Evolutionary conservation across 164 flowering plant species (phyloP).

Genomic region (Tetrastigma voinierianum): DNA sequence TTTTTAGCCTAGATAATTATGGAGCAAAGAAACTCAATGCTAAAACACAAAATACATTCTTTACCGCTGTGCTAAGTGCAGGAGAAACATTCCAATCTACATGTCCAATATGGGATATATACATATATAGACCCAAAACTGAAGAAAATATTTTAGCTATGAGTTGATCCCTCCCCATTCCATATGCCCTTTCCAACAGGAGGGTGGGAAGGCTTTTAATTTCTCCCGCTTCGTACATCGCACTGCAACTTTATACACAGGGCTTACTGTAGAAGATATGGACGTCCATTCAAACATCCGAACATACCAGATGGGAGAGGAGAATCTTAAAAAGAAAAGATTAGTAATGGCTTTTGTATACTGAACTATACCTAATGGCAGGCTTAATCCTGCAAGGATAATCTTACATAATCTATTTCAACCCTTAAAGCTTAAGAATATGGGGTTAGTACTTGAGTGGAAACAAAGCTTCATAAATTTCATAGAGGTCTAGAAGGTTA

Average conservation of each 20-base stretch:
- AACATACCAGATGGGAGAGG: constrained; percentile 3
- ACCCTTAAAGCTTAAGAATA: constrained; percentile 3
- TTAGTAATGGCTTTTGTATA: not conserved
- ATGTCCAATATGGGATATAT: too few species aligned
- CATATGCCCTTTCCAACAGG: constrained; percentile 16
- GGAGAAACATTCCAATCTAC: too few species aligned
- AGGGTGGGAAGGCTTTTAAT: not conserved
- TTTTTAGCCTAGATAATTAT: too few species aligned
- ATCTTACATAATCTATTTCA: constrained; percentile 15
- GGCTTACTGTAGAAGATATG: constrained; percentile 12
- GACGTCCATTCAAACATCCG: constrained; percentile 8
- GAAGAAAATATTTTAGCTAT: too few species aligned
- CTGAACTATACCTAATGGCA: too few species aligned
- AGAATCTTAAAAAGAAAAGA: not conserved
- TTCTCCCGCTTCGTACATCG: constrained; percentile 7
- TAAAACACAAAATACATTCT: too few species aligned
- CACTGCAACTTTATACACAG: constrained; percentile 7
- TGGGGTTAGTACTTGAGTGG: constrained; percentile 3
- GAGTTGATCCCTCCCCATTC: constrained; percentile 17
- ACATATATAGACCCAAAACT: too few species aligned
- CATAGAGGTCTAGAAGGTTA: constrained; percentile 26
- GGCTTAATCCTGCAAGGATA: constrained; percentile 18
- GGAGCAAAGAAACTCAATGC: too few species aligned
- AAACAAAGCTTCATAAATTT: constrained; percentile 10
- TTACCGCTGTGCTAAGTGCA: too few species aligned